Evolutionary conservation across 1,139 yeast genomes (phyloP), one percentile per base, ranked within the genome.

Genomic region (Zygoascus sp.): DNA sequence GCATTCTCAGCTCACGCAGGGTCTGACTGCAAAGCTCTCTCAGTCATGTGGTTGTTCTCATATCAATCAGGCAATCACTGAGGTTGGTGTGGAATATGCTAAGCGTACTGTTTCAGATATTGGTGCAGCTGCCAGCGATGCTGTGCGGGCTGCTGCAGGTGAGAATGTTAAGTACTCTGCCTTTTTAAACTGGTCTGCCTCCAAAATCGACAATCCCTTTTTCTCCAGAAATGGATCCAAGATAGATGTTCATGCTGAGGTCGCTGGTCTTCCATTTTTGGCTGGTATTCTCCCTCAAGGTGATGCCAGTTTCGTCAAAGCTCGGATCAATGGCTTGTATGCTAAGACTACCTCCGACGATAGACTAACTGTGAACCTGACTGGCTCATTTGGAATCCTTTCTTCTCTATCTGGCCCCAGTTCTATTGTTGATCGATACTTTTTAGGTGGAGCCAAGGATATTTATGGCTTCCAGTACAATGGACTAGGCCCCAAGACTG

Each of bases 401-500:
- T 54, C 45, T 2, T 32, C 44, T 5, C 19, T 40, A 13, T 20
- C 25, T n/a, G 47, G 49, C 11, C 45, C 46, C n/a, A 32, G 40
- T 16, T 41, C 51, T 5, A 45, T 69, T 19, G 67, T 72, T 63
- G 81, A 77, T 54, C 65, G 76, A 40, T 73, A 80, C 51, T 80
- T 77, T 56, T 69, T 84, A n/a, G 85, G 94, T 56, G 95, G 96
- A 0, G 85, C 96, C 1, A 84, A 85, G 55, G 95, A 85, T 57
- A 80, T 88, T 1, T 73, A 95, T 43, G 86, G 92, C 0, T 87
- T 86, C 62, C 70, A 74, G 32, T 67, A 81, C 57, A 84, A 87
- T 64, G 95, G 96, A 0, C 63, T 90, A 30, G 98, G 98, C 0
- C 97, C 97, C 1, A 82, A 84, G 58, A 83, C 78, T 45, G 76